Percentiles rank a stretch among this genome's conserved stretches.
Evolutionary conservation across 305 asterid genomes (phyloP).

Genomic region (Withania somnifera): DNA sequence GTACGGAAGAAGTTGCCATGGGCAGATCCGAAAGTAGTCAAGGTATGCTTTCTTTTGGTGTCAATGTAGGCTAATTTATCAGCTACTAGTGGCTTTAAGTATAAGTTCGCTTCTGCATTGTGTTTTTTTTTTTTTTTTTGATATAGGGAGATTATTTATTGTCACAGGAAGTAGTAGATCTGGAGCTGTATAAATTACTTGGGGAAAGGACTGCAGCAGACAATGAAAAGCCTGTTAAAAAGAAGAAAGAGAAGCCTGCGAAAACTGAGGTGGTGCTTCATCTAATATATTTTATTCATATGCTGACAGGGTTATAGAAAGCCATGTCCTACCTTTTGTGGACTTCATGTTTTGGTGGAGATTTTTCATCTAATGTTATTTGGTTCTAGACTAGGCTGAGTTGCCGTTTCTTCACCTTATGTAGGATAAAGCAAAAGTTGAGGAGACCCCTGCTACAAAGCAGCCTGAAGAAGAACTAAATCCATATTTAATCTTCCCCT

Average conservation of each 20-base stretch:
- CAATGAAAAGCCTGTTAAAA: conserved; percentile 73
- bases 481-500: conserved; percentile 72
- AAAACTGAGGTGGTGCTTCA: conserved; percentile 49
- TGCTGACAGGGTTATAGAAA: neutral
- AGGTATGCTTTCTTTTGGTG: conserved; percentile 27
- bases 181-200: conserved; percentile 50
- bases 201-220: conserved; percentile 94
- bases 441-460: conserved; percentile 43
- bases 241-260: conserved; percentile 81
- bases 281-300: neutral
- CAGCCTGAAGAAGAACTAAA: conserved; percentile 78
- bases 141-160: conserved; percentile 1
- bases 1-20: conserved; percentile 87
- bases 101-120: neutral
- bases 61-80: neutral
- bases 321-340: neutral
- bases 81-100: neutral
- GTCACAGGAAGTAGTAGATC: conserved; percentile 67
- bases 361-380: neutral
- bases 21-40: conserved; percentile 87
- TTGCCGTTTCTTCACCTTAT: neutral
- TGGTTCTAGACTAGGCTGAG: neutral
- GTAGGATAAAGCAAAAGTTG: conserved; percentile 52
- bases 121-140: neutral
- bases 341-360: neutral